Conservation (phyloP, 371 early-diverging fungal species). For the Entomophthora muscae region DNA sequence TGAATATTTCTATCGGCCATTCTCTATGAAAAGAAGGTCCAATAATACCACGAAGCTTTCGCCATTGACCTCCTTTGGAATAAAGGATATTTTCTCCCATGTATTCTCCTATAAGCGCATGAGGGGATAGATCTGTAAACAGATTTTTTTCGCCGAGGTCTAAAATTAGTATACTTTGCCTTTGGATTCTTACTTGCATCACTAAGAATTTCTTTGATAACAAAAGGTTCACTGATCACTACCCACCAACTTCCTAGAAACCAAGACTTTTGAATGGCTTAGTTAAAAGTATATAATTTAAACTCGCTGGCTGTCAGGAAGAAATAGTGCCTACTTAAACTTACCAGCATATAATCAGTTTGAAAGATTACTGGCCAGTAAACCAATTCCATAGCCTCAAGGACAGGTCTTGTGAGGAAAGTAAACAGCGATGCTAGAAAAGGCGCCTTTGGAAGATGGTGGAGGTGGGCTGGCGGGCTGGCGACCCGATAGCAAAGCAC, state of each 20-base stretch:
- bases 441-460: background rate
- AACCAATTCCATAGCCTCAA: background rate
- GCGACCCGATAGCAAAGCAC: too few species aligned
- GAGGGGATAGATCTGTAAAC: background rate
- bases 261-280: too few species aligned
- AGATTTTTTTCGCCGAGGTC: background rate
- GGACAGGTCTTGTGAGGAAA: background rate
- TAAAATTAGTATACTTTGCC: background rate
- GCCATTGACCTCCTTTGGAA: background rate
- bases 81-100: background rate
- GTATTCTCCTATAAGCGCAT: background rate
- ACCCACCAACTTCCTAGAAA: conserved; percentile 7
- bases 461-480: background rate
- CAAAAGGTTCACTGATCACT: background rate
- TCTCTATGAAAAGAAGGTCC: background rate
- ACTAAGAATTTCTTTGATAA: background rate
- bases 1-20: background rate
- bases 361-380: background rate
- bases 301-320: too few species aligned
- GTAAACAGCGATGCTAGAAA: background rate
- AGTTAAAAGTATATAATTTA: background rate
- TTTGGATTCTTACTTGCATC: background rate
- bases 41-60: background rate
- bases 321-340: too few species aligned
- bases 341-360: background rate